Percentiles rank a stretch among this genome's conserved stretches.
phyloP scores from a whole-genome alignment of 305 asterid species.

The Rubia tinctorum region DNA sequence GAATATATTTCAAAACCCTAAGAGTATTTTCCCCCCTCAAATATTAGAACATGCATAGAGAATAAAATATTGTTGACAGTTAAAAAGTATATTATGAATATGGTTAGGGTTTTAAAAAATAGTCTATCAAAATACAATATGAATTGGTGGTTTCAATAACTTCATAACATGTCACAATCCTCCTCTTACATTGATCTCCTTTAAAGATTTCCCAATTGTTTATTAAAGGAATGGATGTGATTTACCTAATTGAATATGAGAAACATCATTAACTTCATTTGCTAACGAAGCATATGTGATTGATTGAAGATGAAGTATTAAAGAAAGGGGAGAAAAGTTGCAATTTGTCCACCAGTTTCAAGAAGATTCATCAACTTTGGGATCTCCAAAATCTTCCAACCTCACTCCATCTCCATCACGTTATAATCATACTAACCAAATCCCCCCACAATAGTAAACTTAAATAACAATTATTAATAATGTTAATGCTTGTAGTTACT shows the following conservation, averaged over 20 bases:
- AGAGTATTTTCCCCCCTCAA: too few relatives aligned
- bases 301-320: neutral
- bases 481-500: neutral
- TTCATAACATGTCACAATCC: neutral
- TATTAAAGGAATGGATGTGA: neutral
- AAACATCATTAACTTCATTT: neutral
- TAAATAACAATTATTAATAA: neutral
- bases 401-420: conserved; percentile 6
- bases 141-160: neutral
- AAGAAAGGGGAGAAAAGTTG: conserved; percentile 12
- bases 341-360: conserved; percentile 21
- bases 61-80: too few relatives aligned
- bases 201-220: neutral
- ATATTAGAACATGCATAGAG: too few relatives aligned
- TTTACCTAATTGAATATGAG: neutral
- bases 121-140: too few relatives aligned
- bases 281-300: neutral
- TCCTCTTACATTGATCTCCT: neutral
- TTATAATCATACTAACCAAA: conserved; percentile 6
- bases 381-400: conserved; percentile 18
- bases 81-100: too few relatives aligned
- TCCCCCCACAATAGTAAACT: neutral
- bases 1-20: too few relatives aligned
- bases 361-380: conserved; percentile 9
- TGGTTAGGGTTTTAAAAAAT: too few relatives aligned